Percentiles rank a stretch among this genome's conserved stretches.
These are phyloP conservation scores for Delonix regia DNA, from an alignment of 306 rosid species.

Conservation along the genomic window DNA sequence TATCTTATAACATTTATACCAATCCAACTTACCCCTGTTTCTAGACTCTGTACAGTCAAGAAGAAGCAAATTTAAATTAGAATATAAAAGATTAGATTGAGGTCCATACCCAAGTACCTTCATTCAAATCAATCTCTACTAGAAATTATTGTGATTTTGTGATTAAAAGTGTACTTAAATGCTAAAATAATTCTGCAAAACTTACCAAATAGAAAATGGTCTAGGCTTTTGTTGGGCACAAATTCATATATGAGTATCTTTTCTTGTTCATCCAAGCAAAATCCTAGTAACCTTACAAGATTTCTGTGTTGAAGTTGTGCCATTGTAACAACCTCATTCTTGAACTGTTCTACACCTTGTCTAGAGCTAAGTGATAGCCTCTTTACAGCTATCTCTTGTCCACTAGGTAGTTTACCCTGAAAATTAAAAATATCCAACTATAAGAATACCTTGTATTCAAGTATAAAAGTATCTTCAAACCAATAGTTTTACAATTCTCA, in stretches of 20 bases:
- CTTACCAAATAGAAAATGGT: too few species aligned
- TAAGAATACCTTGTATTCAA: too few species aligned
- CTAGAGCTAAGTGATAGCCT: conserved; percentile 41
- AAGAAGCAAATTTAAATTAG: neutral
- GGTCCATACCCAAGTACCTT: too few species aligned
- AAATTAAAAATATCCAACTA: neutral
- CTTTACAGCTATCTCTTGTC: conserved; percentile 47
- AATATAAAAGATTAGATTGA: too few species aligned
- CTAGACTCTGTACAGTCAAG: neutral
- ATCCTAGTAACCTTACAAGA: too few species aligned
- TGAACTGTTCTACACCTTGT: conserved; percentile 42
- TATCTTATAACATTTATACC: neutral
- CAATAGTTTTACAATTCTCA: neutral
- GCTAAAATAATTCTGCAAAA: too few species aligned
- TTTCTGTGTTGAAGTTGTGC: neutral
- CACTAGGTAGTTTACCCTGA: conserved; percentile 40
- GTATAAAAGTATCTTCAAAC: neutral
- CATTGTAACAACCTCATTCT: conserved; percentile 45
- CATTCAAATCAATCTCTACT: too few species aligned
- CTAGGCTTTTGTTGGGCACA: too few species aligned
- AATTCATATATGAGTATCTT: neutral
- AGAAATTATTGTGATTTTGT: too few species aligned
- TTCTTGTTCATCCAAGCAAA: too few species aligned
- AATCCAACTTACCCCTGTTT: neutral
- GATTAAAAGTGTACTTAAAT: too few species aligned